Evolutionary conservation across 352 stramenopile genomes (phyloP), one percentile per base, ranked within the genome.

Genomic region (Phytophthora nicotianae): DNA sequence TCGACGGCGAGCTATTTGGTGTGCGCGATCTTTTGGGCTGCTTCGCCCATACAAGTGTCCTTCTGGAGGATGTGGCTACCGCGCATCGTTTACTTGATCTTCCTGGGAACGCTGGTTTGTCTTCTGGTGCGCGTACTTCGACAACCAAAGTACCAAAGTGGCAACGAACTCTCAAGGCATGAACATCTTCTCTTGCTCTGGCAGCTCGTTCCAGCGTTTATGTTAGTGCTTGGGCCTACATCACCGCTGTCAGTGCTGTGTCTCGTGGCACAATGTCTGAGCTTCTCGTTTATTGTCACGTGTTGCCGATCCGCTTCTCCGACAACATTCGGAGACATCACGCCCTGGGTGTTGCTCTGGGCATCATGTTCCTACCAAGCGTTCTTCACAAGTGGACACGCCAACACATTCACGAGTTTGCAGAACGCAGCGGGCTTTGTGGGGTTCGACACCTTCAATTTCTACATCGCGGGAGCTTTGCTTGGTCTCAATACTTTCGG

Each of bases 361-460:
- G 87, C 80, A 48, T 86, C 69, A 16, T 66, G 74, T 37, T 81
- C 66, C 29, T 86, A 82, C 43, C 83, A 89, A 59, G 74, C 80
- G 10, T 97, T 97, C 62, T 97, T 96, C 57, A 75, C 81, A 57
- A 95, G 88, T 8, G 90, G 91, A 20, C 91, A 98, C 53, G 75
- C 93, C 33, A 96, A 90, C 65, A 89, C 84, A 43, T 97, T 97
- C 72, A 91, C 87, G 26, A 92, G 86, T 72, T 79, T 98, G 11
- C 90, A 98, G 69, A 97, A 97, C 67, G 89, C 87, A 2, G 77
- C 86, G 10, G 86, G 75, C 3, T 98, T 97, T 65, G 82, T 97
- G 14, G 90, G 90, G 13, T 91, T 97, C 40, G 86, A 96, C 69
- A 68, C 77, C 20, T 97, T 97, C 50, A 68, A 89, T 21, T 95